These are phyloP conservation scores for Aspergillus pseudoterreus DNA, from an alignment of 2,329 filamentous ascomycete genomes.

Conservation along the genomic window DNA sequence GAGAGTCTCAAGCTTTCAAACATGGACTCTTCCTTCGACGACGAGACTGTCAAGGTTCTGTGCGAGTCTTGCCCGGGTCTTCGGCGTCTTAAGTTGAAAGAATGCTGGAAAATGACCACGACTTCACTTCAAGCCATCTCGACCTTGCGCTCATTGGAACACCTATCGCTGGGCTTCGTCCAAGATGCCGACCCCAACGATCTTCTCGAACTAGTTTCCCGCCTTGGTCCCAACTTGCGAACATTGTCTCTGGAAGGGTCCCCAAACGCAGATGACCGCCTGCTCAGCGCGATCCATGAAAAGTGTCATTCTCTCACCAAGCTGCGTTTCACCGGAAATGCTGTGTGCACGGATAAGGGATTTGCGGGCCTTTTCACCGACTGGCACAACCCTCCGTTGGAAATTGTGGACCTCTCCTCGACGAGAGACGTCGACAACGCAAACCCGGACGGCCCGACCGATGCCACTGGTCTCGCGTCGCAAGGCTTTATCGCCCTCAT, in stretches of 20 bases:
- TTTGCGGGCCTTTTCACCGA: conserved; percentile 68
- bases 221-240: conserved; percentile 62
- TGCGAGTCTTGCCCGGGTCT: conserved; percentile 64
- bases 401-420: conserved; percentile 69
- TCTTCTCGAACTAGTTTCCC: conserved; percentile 59
- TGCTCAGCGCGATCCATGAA: conserved; percentile 68
- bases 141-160: conserved; percentile 61
- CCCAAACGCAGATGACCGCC: conserved; percentile 60
- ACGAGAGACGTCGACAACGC: conserved; percentile 73
- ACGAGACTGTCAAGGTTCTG: conserved; percentile 64
- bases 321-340: conserved; percentile 76
- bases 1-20: conserved; percentile 73
- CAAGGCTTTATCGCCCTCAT: conserved; percentile 77
- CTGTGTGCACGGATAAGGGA: conserved; percentile 68
- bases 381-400: conserved; percentile 72
- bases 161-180: conserved; percentile 69
- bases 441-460: conserved; percentile 60
- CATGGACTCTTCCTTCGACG: conserved; percentile 76
- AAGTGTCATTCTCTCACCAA: conserved; percentile 68
- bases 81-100: conserved; percentile 71
- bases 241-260: conserved; percentile 76
- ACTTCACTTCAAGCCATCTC: conserved; percentile 64
- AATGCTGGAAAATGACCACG: conserved; percentile 71
- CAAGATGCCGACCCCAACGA: conserved; percentile 53
- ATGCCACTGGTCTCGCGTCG: conserved; percentile 68